Base-by-base conservation (phyloP, 1,284 basidiomycete genomes). In the Cystobasidium sp. region DNA sequence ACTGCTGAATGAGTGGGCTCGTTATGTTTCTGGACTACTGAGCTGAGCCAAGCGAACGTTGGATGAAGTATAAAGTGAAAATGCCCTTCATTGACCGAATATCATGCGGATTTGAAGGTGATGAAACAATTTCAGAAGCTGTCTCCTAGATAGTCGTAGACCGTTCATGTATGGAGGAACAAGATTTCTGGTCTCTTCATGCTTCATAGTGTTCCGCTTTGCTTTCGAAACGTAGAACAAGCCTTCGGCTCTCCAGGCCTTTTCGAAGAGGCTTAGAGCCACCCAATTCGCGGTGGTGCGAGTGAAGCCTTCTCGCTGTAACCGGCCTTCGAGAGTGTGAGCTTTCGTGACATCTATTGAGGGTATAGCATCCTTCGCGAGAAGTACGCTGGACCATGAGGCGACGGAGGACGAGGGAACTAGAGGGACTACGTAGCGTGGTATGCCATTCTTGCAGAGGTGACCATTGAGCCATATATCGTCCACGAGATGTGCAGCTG, bases 391-490 rank as follows among this genome's bases (percentile, higher is more conserved):
- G 9, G n/a, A 44, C 14, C 43, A 22, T 1, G 43, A 68, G 18
- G 24, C 3, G 47, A 16, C 4, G 7, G n/a, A 8, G 3, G 8
- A n/a, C 0, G 22, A 20, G 1, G 53, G 14, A 22, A 14, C 37
- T 9, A 73, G 43, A 24, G 70, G 70, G 6, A 73, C 62, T 43
- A 73, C 70, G 16, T 47, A 49, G 10, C 70, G 47, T 43, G 31
- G 41, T 39, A 73, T 51, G 20, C 62, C 63, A 37, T 24, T 20
- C 12, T 6, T 31, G 9, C 51, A 20, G 9, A 73, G 52, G 59
- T 73, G 70, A 6, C 62, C 70, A n/a, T 63, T 63, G 47, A 73
- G 63, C 62, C 63, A 73, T 20, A 73, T 73, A 44, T 73, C 70
- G 18, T 73, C 70, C 6, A 73, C 70, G 16, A 66, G 62, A 49